Conservation (phyloP, 179 eudicot species). For the Amaranthus tricolor region DNA sequence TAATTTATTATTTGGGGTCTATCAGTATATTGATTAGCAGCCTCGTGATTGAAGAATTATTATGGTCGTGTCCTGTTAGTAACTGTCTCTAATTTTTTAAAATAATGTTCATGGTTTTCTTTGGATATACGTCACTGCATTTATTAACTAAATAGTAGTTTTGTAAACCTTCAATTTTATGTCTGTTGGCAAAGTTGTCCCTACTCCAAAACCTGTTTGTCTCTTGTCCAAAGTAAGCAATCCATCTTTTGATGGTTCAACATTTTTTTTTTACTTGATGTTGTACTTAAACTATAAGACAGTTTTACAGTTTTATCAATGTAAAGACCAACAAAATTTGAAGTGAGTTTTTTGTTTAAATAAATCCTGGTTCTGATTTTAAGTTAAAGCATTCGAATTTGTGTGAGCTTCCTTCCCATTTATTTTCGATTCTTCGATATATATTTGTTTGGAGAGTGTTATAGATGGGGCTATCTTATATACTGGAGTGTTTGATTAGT, state of each 20-base stretch:
- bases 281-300: too few species aligned
- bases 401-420: too few species aligned
- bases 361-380: too few species aligned
- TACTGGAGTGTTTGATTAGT: too few species aligned
- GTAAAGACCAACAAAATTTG: too few species aligned
- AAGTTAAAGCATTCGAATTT: too few species aligned
- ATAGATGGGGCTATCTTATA: too few species aligned
- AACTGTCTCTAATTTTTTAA: not conserved
- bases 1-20: not conserved
- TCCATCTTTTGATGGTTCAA: not conserved
- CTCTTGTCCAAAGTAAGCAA: not conserved
- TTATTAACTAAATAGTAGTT: not conserved
- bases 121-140: not conserved
- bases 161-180: not conserved
- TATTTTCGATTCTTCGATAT: too few species aligned
- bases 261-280: not conserved
- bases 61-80: conserved; percentile 1
- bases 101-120: conserved; percentile 6
- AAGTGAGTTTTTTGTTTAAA: too few species aligned
- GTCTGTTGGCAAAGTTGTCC: not conserved
- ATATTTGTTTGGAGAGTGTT: too few species aligned
- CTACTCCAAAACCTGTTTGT: not conserved
- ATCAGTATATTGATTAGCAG: not conserved
- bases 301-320: too few species aligned
- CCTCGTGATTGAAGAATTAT: not conserved